Evolutionary conservation across 2,329 filamentous ascomycete species (phyloP), one percentile per base, ranked within the genome.

Genomic region (Fusarium musae): DNA sequence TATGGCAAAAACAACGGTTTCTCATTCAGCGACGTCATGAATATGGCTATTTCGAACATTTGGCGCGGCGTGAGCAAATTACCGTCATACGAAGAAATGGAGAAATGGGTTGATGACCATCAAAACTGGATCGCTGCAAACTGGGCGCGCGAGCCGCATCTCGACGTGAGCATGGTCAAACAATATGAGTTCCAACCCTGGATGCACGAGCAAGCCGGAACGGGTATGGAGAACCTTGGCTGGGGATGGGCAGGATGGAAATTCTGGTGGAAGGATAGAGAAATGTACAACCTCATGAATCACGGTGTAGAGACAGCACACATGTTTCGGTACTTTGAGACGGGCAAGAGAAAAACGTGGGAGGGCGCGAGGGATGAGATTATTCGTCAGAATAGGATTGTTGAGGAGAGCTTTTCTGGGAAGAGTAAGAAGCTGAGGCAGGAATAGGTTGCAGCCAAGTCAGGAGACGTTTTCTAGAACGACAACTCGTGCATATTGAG

Each of bases 181-280:
- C 74, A 78, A n/a, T 81, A 75, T 57, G 78, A 79, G 21, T 83
- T 81, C 67, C 78, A 83, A 19, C 71, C 66, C 0, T 83, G 80
- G 50, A 73, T 84, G 53, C 80, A 85, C 52, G 67, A 80, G 11
- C 75, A 83, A 11, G 84, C 83, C 0, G 84, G 84, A 3, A 85
- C 83, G 1, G 82, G 84, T 0, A 80, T 84, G 68, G 81, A 85
- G 66, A 81, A 82, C 16, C 61, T 86, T 3, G 81, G 83, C 1
- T 85, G 82, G 78, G 83, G 83, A 3, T 79, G 71, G 77, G 78
- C 78, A 21, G 83, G 82, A 0, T 86, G 84, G 84, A 76, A 77
- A 47, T 83, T 84, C 43, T 85, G 83, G 83, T 75, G 80, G 50
- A 69, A 70, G 46, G 81, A 85, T 44, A 78, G 78, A 34, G 76